phyloP scores from a whole-genome alignment of 2,329 filamentous ascomycete species.

The Aspergillus sp. region DNA sequence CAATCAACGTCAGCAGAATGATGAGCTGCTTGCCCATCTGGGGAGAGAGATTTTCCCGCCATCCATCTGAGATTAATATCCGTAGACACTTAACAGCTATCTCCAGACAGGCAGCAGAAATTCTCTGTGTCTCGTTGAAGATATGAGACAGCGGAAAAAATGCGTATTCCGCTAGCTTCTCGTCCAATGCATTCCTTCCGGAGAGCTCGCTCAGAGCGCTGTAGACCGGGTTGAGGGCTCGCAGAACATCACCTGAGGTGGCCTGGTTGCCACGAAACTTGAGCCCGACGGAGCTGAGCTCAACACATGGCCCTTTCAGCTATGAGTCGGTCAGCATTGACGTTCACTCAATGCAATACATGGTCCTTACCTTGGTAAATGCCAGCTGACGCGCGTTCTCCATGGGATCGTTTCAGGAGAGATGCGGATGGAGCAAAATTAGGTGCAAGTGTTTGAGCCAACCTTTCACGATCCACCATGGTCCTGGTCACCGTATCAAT shows the following conservation, averaged over 20 bases:
- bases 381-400: constrained; percentile 39
- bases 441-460: neutral
- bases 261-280: constrained; percentile 48
- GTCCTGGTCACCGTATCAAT: too few relatives aligned
- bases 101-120: constrained; percentile 70
- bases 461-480: neutral
- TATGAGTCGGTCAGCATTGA: constrained; percentile 29
- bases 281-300: constrained; percentile 56
- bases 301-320: constrained; percentile 60
- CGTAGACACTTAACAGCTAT: constrained; percentile 72
- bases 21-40: constrained; percentile 80
- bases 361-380: constrained; percentile 38
- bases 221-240: constrained; percentile 47
- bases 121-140: constrained; percentile 70
- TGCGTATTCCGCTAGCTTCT: constrained; percentile 85
- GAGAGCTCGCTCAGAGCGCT: constrained; percentile 39
- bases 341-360: neutral
- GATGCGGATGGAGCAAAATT: neutral
- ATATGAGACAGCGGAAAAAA: constrained; percentile 92
- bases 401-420: constrained; percentile 23
- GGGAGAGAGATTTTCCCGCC: constrained; percentile 69
- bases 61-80: constrained; percentile 73
- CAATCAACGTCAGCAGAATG: constrained; percentile 77
- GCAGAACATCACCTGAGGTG: constrained; percentile 47
- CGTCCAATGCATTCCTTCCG: constrained; percentile 58